These are phyloP conservation scores for Daldinia sp. DNA, from an alignment of 2,329 filamentous ascomycete species.

Conservation along the genomic window DNA sequence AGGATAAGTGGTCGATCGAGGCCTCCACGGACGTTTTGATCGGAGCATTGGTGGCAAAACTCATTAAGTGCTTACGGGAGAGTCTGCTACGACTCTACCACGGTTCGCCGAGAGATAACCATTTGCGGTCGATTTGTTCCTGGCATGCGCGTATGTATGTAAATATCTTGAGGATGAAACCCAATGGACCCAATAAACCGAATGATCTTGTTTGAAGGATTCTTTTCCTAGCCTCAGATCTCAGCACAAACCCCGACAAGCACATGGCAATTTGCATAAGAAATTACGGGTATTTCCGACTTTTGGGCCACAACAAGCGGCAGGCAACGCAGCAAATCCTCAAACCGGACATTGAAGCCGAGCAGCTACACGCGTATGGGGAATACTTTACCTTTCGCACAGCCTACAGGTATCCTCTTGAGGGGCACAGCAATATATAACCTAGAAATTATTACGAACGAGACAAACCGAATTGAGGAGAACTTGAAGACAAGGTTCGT, in stretches of 20 bases:
- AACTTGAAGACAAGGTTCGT: not conserved
- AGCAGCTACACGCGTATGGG: slow-evolving; percentile 1
- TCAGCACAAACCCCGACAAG: slow-evolving; percentile 17
- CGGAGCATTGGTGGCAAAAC: slow-evolving; percentile 18
- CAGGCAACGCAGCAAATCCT: slow-evolving; percentile 5
- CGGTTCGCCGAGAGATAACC: not conserved
- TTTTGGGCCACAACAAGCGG: slow-evolving; percentile 4
- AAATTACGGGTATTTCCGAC: slow-evolving; percentile 21
- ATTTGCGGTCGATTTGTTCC: not conserved
- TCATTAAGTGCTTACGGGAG: slow-evolving; percentile 10
- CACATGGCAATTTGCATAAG: slow-evolving; percentile 23
- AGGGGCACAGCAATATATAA: slow-evolving; percentile 3
- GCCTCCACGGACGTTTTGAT: slow-evolving; percentile 18
- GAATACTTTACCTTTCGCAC: not conserved
- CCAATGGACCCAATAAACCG: not conserved
- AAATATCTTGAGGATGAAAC: slow-evolving; percentile 9
- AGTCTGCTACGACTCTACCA: slow-evolving; percentile 1
- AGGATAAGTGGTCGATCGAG: slow-evolving; percentile 19
- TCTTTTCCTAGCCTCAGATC: slow-evolving; percentile 33
- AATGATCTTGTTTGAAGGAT: slow-evolving; percentile 38
- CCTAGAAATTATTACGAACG: slow-evolving; percentile 9
- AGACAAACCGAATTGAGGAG: not conserved
- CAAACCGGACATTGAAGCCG: slow-evolving; percentile 2
- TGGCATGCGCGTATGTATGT: not conserved
- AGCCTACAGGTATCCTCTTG: not conserved